phyloP scores from a whole-genome alignment of 768 basidiomycete genomes.

The Boletus insuetus region DNA sequence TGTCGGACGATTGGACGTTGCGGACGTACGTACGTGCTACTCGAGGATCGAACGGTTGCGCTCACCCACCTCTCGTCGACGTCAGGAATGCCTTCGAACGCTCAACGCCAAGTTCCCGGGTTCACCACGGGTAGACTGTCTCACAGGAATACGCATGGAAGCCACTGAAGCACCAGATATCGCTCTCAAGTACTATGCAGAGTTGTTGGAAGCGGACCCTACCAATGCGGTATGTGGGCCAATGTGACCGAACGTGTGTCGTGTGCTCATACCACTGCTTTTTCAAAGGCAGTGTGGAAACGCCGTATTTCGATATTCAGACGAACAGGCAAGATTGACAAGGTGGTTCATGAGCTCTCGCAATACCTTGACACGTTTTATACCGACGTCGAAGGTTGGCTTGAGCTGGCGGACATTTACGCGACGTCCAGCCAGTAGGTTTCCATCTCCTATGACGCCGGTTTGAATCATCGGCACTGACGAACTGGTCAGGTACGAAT shows the following conservation, averaged over 20 bases:
- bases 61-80: slow-evolving; percentile 2
- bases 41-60: background rate
- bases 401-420: slow-evolving; percentile 82
- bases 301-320: slow-evolving; percentile 75
- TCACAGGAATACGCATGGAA: slow-evolving; percentile 79
- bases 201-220: slow-evolving; percentile 58
- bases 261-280: background rate
- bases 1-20: slow-evolving; percentile 65
- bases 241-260: background rate
- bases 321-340: slow-evolving; percentile 57
- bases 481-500: slow-evolving; percentile 53
- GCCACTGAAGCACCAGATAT: slow-evolving; percentile 53
- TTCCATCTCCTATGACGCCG: background rate
- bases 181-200: slow-evolving; percentile 63
- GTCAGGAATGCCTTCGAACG: slow-evolving; percentile 45
- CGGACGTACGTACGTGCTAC: slow-evolving; percentile 54
- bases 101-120: slow-evolving; percentile 67
- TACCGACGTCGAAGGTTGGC: slow-evolving; percentile 84
- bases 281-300: slow-evolving; percentile 63
- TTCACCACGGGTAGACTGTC: slow-evolving; percentile 76
- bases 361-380: slow-evolving; percentile 84
- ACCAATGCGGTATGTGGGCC: slow-evolving; percentile 60
- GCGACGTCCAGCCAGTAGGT: slow-evolving; percentile 70
- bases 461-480: background rate
- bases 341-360: slow-evolving; percentile 68